Percentiles rank a stretch among this genome's conserved stretches.
Conservation (phyloP, 2,329 filamentous ascomycete species). For the Pleoardoris graminearum region DNA sequence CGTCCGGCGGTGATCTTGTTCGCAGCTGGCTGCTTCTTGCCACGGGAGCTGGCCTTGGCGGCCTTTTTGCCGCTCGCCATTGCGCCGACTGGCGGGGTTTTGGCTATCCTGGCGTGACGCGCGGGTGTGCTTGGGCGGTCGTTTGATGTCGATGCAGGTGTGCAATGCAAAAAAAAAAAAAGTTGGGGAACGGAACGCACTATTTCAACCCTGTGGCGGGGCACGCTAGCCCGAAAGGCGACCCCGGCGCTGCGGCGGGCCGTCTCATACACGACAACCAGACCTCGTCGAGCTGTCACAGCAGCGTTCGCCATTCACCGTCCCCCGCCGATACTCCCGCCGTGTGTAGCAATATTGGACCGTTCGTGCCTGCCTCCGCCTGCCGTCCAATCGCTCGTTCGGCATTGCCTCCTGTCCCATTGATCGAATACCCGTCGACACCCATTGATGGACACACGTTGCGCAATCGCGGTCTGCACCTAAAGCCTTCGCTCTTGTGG, state of each 20-base stretch:
- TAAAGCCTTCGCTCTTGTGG: constrained; percentile 7
- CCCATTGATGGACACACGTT: constrained; percentile 9
- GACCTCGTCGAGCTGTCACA: constrained; percentile 6
- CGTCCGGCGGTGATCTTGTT: constrained; percentile 11
- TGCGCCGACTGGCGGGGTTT: constrained; percentile 14
- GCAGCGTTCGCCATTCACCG: constrained; percentile 3
- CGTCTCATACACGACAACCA: constrained; percentile 25
- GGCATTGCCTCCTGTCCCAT: background rate
- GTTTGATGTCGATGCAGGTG: constrained; percentile 8
- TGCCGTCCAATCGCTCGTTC: background rate
- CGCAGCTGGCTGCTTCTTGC: constrained; percentile 23
- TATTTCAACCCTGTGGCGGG: constrained; percentile 12
- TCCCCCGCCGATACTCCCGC: background rate
- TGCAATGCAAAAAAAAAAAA: constrained; percentile 25
- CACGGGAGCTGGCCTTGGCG: constrained; percentile 12
- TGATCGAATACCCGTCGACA: background rate
- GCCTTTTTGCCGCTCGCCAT: constrained; percentile 35
- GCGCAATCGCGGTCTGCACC: background rate
- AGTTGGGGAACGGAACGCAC: constrained; percentile 22
- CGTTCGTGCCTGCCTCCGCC: too few relatives aligned
- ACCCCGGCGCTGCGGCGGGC: constrained; percentile 11
- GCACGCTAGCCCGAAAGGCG: constrained; percentile 8
- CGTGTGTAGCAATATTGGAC: too few relatives aligned
- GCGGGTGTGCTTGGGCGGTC: background rate
- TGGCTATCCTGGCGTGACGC: background rate